Evolutionary conservation across 495 filamentous ascomycete genomes (phyloP).

Genomic region (Aspergillus heteromorphus): DNA sequence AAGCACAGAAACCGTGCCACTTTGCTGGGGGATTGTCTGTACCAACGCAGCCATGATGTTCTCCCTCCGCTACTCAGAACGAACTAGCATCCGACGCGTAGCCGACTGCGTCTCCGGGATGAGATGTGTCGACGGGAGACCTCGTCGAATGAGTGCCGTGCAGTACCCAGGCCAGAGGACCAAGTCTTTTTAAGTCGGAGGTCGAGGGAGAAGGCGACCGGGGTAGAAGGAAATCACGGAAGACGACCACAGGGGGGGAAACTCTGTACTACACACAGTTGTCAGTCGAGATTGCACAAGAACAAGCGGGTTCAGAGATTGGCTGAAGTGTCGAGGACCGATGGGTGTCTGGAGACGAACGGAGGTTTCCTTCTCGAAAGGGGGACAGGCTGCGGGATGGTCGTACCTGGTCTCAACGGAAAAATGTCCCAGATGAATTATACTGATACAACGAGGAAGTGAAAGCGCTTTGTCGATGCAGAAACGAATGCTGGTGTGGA

Average conservation of each 20-base stretch:
- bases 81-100: conserved; percentile 18
- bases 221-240: conserved; percentile 13
- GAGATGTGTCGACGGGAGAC: conserved; percentile 20
- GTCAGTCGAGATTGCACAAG: conserved; percentile 22
- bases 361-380: conserved; percentile 26
- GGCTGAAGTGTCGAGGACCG: conserved; percentile 10
- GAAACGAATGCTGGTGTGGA: conserved; percentile 30
- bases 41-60: conserved; percentile 83
- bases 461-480: conserved; percentile 27
- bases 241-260: background rate
- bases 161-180: background rate
- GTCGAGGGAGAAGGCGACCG: conserved; percentile 9
- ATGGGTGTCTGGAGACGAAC: conserved; percentile 6
- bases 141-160: conserved; percentile 9
- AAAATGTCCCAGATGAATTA: conserved; percentile 30
- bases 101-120: conserved; percentile 11
- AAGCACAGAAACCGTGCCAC: conserved; percentile 74
- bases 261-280: conserved; percentile 19
- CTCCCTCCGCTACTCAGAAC: conserved; percentile 20
- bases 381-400: conserved; percentile 2
- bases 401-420: conserved; percentile 36
- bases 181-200: conserved; percentile 15
- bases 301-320: conserved; percentile 13
- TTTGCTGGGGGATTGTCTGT: conserved; percentile 81
- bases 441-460: conserved; percentile 32